Percentiles rank a stretch among this genome's conserved stretches.
phyloP scores from a whole-genome alignment of 192 early-diverging fungal species.

The Nowakowskiella sp. region DNA sequence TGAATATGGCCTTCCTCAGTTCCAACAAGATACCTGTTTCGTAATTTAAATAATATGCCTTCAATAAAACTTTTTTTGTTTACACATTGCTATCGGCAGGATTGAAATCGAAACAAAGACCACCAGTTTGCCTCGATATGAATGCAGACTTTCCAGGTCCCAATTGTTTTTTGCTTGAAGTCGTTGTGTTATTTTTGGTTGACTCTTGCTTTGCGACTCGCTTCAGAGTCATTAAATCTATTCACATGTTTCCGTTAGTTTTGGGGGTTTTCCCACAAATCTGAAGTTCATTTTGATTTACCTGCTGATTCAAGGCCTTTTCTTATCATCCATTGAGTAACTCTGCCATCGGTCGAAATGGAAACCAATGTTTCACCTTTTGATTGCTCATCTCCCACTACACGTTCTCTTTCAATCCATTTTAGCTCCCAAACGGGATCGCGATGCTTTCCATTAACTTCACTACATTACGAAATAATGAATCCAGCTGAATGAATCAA shows the following conservation, averaged over 20 bases:
- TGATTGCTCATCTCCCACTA: conserved; percentile 40
- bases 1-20: conserved; percentile 55
- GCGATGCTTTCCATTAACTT: conserved; percentile 45
- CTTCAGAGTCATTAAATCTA: conserved; percentile 54
- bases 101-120: conserved; percentile 55
- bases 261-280: not conserved
- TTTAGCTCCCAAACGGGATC: conserved; percentile 58
- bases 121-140: conserved; percentile 49
- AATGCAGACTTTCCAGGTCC: conserved; percentile 27
- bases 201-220: conserved; percentile 39
- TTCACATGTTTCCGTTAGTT: not conserved
- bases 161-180: conserved; percentile 16
- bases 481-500: not conserved
- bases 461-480: conserved; percentile 8
- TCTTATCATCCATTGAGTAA: conserved; percentile 46
- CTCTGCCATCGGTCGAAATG: conserved; percentile 50
- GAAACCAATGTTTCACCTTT: conserved; percentile 42
- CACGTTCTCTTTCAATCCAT: conserved; percentile 48
- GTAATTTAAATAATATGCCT: not conserved
- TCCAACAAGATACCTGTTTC: conserved; percentile 52
- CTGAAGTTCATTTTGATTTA: conserved; percentile 12
- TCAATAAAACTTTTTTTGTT: conserved; percentile 4
- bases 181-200: not conserved
- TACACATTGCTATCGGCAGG: conserved; percentile 47
- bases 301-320: conserved; percentile 49